These are phyloP conservation scores for Ustilago cynodontis DNA, from an alignment of 1,284 basidiomycete genomes.

Conservation along the genomic window DNA sequence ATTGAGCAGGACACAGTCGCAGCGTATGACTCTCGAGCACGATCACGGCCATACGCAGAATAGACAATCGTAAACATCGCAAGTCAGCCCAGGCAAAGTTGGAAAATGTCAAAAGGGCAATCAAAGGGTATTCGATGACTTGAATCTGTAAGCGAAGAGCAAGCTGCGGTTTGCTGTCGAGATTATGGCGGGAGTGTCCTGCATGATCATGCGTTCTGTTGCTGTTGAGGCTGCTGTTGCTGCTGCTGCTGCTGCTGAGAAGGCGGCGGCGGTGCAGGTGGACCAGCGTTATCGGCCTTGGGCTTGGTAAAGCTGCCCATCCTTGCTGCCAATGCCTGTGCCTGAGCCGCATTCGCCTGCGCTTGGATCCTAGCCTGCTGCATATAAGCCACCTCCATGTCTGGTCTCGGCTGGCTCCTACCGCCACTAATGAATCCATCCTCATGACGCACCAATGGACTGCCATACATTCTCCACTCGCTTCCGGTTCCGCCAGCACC, in stretches of 20 bases:
- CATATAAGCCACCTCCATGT: conserved; percentile 54
- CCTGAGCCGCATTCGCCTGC: conserved; percentile 50
- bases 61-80: no score
- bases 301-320: conserved; percentile 55
- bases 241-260: conserved; percentile 5
- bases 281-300: conserved; percentile 18
- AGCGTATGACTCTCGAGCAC: not conserved
- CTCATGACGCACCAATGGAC: conserved; percentile 58
- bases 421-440: conserved; percentile 56
- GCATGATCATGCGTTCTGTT: not conserved
- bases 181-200: no score
- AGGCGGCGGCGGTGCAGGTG: conserved; percentile 4
- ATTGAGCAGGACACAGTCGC: not conserved
- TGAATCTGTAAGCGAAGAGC: not conserved
- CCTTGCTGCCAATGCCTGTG: conserved; percentile 33
- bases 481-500: conserved; percentile 59
- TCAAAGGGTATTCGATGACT: not conserved
- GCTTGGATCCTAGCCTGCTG: conserved; percentile 49
- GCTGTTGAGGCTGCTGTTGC: conserved; percentile 4
- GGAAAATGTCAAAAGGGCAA: not conserved
- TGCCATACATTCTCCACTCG: conserved; percentile 63
- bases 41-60: no score
- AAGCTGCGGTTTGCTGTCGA: no score
- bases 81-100: no score
- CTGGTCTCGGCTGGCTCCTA: conserved; percentile 53